These are phyloP conservation scores for Syncephalastrum racemosum DNA, from an alignment of 371 early-diverging fungal species.

Conservation along the genomic window DNA sequence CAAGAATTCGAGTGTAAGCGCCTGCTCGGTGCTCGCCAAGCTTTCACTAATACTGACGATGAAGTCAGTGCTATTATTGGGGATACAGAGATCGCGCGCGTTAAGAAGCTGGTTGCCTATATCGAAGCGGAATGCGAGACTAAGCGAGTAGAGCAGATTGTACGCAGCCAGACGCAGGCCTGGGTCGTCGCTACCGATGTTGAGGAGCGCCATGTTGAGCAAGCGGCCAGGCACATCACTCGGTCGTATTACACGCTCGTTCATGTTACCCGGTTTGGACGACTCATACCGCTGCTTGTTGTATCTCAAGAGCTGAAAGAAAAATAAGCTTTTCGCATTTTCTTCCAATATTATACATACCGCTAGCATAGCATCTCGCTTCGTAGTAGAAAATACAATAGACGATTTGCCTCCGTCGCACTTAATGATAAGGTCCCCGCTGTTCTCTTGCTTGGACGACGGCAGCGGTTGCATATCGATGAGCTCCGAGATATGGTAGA, in stretches of 20 bases:
- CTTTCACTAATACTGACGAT: slow-evolving; percentile 77
- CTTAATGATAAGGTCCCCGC: slow-evolving; percentile 77
- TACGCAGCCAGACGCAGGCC: slow-evolving; percentile 81
- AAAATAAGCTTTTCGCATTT: slow-evolving; percentile 25
- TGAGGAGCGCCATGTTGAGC: slow-evolving; percentile 88
- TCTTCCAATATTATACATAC: slow-evolving; percentile 23
- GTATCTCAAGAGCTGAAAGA: slow-evolving; percentile 59
- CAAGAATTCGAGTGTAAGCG: slow-evolving; percentile 88
- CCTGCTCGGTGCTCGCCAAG: slow-evolving; percentile 72
- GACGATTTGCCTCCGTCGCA: slow-evolving; percentile 67
- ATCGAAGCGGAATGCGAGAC: slow-evolving; percentile 77
- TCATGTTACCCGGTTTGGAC: slow-evolving; percentile 62
- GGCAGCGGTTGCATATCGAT: slow-evolving; percentile 66
- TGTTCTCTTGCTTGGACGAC: slow-evolving; percentile 57
- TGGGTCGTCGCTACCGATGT: slow-evolving; percentile 80
- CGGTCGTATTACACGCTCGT: slow-evolving; percentile 77
- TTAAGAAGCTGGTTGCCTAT: slow-evolving; percentile 81
- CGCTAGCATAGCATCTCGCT: slow-evolving; percentile 69
- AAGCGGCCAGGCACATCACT: slow-evolving; percentile 90
- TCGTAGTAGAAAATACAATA: slow-evolving; percentile 73
- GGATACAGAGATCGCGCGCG: slow-evolving; percentile 87
- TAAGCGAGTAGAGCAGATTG: slow-evolving; percentile 80
- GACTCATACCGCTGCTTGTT: slow-evolving; percentile 71
- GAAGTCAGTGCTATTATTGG: slow-evolving; percentile 84
- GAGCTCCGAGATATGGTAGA: slow-evolving; percentile 83